These are phyloP conservation scores for Ambrosiella beaveri DNA, from an alignment of 2,329 filamentous ascomycete genomes.

Conservation along the genomic window DNA sequence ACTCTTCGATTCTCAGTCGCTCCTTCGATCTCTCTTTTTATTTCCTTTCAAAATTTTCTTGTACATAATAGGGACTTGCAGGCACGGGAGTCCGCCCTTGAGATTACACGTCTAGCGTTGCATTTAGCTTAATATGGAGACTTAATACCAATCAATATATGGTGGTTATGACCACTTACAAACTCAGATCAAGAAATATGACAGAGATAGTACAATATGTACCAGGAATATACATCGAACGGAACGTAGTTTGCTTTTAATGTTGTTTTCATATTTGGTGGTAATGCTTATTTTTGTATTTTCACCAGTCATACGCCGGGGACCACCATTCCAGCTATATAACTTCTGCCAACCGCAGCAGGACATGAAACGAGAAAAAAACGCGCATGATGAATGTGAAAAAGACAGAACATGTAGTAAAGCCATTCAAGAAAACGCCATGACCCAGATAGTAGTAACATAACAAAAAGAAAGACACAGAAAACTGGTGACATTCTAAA, in stretches of 20 bases:
- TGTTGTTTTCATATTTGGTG: background rate
- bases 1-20: background rate
- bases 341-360: background rate
- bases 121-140: constrained; percentile 1
- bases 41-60: constrained; percentile 3
- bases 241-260: background rate
- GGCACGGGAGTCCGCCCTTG: background rate
- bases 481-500: constrained; percentile 4
- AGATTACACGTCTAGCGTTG: background rate
- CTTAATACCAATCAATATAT: constrained; percentile 1
- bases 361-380: constrained; percentile 3
- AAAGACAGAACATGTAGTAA: constrained; percentile 13
- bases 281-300: background rate
- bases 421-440: constrained; percentile 13
- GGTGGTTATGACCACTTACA: background rate
- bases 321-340: background rate
- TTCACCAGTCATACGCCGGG: background rate
- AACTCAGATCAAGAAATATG: background rate
- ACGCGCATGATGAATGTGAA: constrained; percentile 6
- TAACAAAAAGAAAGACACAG: constrained; percentile 11
- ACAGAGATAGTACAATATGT: background rate
- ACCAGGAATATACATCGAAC: background rate
- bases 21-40: background rate
- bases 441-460: constrained; percentile 12
- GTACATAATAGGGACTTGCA: constrained; percentile 4